Base-by-base conservation (phyloP, 139 green algal species). In the Haematococcus lacustris region DNA sequence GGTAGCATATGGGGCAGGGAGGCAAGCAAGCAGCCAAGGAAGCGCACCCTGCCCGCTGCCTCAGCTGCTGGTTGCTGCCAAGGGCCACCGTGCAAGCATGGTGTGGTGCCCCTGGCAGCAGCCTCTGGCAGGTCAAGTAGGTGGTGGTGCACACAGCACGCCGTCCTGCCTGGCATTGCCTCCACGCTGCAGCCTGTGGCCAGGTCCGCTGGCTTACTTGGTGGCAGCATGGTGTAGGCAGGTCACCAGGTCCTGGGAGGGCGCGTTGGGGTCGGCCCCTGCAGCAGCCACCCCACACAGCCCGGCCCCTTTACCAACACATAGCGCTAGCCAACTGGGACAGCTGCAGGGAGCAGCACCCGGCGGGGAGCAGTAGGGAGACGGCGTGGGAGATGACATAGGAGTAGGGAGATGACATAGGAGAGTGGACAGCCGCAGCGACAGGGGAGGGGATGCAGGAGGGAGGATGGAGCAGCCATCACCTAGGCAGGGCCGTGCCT, bases 211-310 rank as follows among this genome's bases (percentile, higher is more conserved):
- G 51, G 40, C 26, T 21, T 30, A 68, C 70, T 57, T 53, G 39
- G 70, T 68, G 3, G 43, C 41, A 1, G 43, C 33, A 1, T 38
- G 13, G 30, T 72, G 67, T 23, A 61, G 25, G 35, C 43, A 51
- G n/a, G 78, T 78, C 35, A 77, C 53, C 68, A 87, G 87, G 66
- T 91, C 87, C 39, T 80, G 78, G 73, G 71, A 83, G 17, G 73
- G 53, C 40, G 66, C 57, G 71, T 88, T 84, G 21, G 79, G 51
- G 68, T 90, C 74, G 0, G 85, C 84, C 0, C 82, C 82, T 71
- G 39, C 43, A 84, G 66, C 71, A 87, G 75, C 72, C 80, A 26
- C 72, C 50, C 65, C 7, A 72, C 50, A 43, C 75, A 30, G 1
- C 1, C 3, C 51, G 59, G 34, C 28, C 85, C 80, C 43, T 76